Base-by-base conservation (phyloP, 345 rosid species). In the Citrus australasica region DNA sequence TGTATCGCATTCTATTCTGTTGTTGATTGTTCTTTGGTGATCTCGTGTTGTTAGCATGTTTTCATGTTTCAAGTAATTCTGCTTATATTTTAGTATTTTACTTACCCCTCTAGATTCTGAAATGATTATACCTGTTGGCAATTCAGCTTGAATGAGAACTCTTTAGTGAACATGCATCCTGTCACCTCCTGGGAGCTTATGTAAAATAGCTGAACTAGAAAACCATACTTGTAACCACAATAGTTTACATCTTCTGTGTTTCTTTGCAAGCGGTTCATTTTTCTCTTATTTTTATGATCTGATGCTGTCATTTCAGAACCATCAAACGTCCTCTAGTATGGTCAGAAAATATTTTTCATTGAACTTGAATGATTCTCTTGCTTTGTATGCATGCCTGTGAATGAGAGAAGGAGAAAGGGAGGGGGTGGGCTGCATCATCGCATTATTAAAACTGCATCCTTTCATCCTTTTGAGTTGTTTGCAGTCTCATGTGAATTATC, bases 31-130 rank as follows among this genome's bases (percentile, higher is more conserved):
- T 71, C 70, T 65, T 3, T 60, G 76, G 78, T 67, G 68, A 53
- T 66, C 63, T 80, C 81, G 46, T 84, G 73, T 66, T 77, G 73
- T 59, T 33, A 59, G 58, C 65, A 60, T 77, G 74, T 27, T 33
- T 69, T 84, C 42, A 69, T 82, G 82, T 37, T 73, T 37, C 35
- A 63, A 75, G 68, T 80, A 32, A 7, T 53, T 71, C 33, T 59
- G 28, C 42, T 27, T 59, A 6, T 35, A 27, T 71, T 6, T 8
- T 17, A 21, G 3, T 35, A 27, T 71, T 6, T 8, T 17, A 21
- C 28, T 25, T 22, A 9, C 25, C 4, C 14, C 24, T 16, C 14
- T n/a, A 71, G 27, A 17, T 17, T 17, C 14, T 71, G 61, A 28
- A 71, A 27, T 53, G 62, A 51, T 17, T 51, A 27, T 38, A 4